These are phyloP conservation scores for Cytospora mali DNA, from an alignment of 2,329 filamentous ascomycete species.

Conservation along the genomic window DNA sequence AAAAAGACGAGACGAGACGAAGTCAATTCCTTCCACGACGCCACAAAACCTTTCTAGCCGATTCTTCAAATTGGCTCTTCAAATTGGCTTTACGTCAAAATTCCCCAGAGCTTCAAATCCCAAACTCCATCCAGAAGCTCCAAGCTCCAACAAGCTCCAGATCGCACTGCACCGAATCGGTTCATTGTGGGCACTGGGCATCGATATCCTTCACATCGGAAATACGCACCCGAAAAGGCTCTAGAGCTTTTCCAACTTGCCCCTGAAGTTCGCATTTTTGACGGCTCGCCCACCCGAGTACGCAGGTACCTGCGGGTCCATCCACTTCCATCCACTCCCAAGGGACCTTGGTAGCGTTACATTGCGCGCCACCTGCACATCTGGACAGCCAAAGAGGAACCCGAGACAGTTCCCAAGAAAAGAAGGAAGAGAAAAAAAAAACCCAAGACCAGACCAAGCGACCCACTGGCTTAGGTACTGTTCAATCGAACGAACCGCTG, in stretches of 20 bases:
- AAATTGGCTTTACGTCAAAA: neutral
- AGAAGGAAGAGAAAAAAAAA: too few relatives aligned
- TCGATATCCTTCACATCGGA: neutral
- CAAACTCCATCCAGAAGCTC: neutral
- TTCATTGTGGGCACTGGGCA: neutral
- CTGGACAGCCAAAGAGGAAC: neutral
- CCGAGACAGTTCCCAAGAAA: neutral
- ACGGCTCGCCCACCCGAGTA: neutral
- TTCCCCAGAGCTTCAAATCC: too few relatives aligned
- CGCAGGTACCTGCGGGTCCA: neutral
- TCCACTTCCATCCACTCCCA: neutral
- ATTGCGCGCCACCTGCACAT: neutral
- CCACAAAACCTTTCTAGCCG: neutral
- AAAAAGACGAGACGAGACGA: neutral
- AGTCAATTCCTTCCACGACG: neutral
- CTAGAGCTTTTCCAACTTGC: neutral
- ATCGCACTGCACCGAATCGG: neutral
- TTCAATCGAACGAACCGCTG: neutral
- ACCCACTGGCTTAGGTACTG: neutral
- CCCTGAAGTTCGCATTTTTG: neutral
- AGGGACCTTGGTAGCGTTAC: neutral
- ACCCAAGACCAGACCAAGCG: neutral
- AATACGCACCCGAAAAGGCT: constrained; percentile 1
- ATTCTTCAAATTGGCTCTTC: neutral
- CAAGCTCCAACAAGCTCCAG: neutral